A percentile compares a stretch with the other conserved stretches of the same genome.
phyloP scores from a whole-genome alignment of 352 stramenopile genomes.

The Peronospora belbahrii region DNA sequence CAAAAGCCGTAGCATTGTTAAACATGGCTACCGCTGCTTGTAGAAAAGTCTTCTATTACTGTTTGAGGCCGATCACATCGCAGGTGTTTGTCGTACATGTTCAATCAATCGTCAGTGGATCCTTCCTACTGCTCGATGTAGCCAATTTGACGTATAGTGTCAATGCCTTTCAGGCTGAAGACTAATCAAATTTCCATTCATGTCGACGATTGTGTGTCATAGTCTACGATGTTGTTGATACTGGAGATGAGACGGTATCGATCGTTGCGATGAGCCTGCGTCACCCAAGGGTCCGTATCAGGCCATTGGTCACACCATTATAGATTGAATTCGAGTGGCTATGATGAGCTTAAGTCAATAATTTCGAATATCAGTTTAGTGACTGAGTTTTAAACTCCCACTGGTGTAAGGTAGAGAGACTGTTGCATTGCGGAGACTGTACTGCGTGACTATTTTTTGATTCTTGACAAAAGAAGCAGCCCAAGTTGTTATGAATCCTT shows the following conservation, averaged over 20 bases:
- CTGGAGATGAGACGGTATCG: not conserved
- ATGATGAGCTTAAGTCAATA: too few species aligned
- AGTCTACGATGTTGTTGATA: not conserved
- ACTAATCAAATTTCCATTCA: constrained; percentile 4
- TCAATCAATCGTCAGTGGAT: too few species aligned
- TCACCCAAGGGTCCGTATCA: not conserved
- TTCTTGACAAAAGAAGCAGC: not conserved
- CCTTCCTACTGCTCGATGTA: too few species aligned
- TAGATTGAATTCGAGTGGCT: not conserved
- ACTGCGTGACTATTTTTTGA: not conserved
- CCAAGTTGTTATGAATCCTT: too few species aligned
- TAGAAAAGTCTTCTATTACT: not conserved
- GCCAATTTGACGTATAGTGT: constrained; percentile 1
- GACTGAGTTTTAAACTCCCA: constrained; percentile 1
- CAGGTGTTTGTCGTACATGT: too few species aligned
- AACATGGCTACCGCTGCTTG: too few species aligned
- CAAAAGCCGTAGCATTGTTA: too few species aligned
- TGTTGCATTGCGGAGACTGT: constrained; percentile 4
- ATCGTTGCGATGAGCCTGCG: not conserved
- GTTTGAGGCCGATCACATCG: not conserved
- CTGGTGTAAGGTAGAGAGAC: not conserved
- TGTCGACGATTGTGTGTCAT: constrained; percentile 1
- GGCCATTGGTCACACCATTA: not conserved
- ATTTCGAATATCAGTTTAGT: not conserved
- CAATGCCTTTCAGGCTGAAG: not conserved